A percentile compares a stretch with the other conserved stretches of the same genome.
Evolutionary conservation across 2,329 filamentous ascomycete genomes (phyloP).

Genomic region (Stagonosporopsis cucurbitacearum): DNA sequence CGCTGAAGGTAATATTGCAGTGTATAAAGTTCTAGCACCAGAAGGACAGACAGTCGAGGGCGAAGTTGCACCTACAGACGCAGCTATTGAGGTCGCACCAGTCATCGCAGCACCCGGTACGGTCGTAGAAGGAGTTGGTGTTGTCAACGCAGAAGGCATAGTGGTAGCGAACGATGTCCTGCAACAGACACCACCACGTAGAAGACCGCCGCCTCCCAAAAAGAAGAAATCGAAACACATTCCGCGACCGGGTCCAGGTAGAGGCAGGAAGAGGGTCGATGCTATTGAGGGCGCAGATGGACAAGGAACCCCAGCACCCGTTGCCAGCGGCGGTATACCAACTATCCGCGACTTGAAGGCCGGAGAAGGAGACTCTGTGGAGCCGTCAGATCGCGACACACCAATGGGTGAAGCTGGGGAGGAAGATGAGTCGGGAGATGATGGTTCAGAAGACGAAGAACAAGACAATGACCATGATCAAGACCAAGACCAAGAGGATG

Average conservation of each 20-base stretch:
- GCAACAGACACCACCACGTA: constrained; percentile 60
- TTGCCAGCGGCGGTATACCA: constrained; percentile 31
- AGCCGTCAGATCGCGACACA: constrained; percentile 48
- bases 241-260: constrained; percentile 75
- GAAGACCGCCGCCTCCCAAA: constrained; percentile 77
- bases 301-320: constrained; percentile 36
- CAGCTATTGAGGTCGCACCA: constrained; percentile 53
- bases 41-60: constrained; percentile 82
- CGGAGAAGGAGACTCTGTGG: constrained; percentile 49
- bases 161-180: constrained; percentile 58
- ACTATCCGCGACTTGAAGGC: constrained; percentile 39
- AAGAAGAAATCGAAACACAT: constrained; percentile 77
- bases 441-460: constrained; percentile 55
- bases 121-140: constrained; percentile 64
- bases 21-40: constrained; percentile 81
- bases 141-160: constrained; percentile 67
- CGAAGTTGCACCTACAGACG: constrained; percentile 71
- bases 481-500: constrained; percentile 56
- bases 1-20: constrained; percentile 76
- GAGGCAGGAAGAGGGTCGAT: constrained; percentile 77
- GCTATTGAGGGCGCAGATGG: constrained; percentile 58
- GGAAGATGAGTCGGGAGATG: constrained; percentile 55
- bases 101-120: constrained; percentile 62
- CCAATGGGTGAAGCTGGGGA: constrained; percentile 55
- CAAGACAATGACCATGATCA: constrained; percentile 51